Base-by-base conservation (phyloP, 352 stramenopile species). In the Phytophthora meadii region DNA sequence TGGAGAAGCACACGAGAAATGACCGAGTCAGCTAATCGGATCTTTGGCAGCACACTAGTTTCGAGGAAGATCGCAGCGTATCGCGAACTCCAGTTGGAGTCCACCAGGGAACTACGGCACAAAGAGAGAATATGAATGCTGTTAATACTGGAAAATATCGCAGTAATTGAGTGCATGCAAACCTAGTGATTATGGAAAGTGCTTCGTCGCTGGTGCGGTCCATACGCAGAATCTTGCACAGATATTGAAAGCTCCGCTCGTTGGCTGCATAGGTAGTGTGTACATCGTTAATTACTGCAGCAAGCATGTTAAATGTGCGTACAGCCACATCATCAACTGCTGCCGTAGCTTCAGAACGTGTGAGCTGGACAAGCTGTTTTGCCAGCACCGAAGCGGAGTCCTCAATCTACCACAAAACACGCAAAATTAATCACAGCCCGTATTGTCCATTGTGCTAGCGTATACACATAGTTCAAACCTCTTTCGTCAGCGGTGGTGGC, bases 1-100 rank as follows among this genome's bases (percentile, higher is more conserved):
- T 89, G 85, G 12, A 93, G 63, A 12, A 93, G 61, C 32, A 91
- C 65, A 5, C 85, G 82, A n/a, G 85, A 91, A 58, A 93, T 93
- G 8, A 92, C 82, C 0, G 81, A 90, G 1, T 81, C 56, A 39
- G 82, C 82, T 10, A 50, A 54, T 4, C 74, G 65, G 28, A 93
- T 83, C 46, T 85, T 88, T 1, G 85, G 82, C 25, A 88, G 54
- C 8, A 93, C 56, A 32, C 67, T 84, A 5, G 80, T 75, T 41
- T 81, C 65, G 9, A 93, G 60, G 37, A 87, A 93, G 19, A 89
- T 68, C 0, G 69, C 66, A 2, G 85, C 82, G 59, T 91, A 90
- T 10, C 77, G 79, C 15, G 82, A 89, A 41, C 85, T 91, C 77
- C 83, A 92, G 40, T 82, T 92, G 15, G 77, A 77, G 10, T 87